Base-by-base conservation (phyloP, 2,329 filamentous ascomycete genomes). In the Aspergillus pseudotamarii region DNA sequence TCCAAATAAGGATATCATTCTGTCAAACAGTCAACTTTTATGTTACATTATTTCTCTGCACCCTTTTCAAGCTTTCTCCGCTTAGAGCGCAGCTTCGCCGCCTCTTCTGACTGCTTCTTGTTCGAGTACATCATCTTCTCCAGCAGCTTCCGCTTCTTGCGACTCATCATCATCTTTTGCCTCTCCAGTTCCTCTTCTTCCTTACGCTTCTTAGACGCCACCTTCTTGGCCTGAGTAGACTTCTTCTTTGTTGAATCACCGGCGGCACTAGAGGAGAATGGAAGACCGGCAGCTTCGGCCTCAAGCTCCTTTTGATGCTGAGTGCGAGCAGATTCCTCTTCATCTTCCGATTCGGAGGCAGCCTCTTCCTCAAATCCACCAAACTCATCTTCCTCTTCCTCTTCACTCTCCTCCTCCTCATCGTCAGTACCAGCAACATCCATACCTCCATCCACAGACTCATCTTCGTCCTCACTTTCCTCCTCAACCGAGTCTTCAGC, bases 91-190 rank as follows among this genome's bases (percentile, higher is more conserved):
- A 99, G 82, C 81, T 90, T 91, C 83, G 94, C 91, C 55, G 94
- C 92, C 82, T 97, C 93, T 30, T 89, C 91, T 70, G 94, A 94
- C 84, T 93, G 92, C 86, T 95, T 94, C 81, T 90, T 94, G 80
- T 97, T 97, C 66, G 89, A 93, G 81, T 96, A 96, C 75, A 93
- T 86, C 92, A 99, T 99, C 84, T 97, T 95, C 84, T 98, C 95
- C 70, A 94, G 91, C 73, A 97, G 83, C 88, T 97, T 97, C 73
- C 95, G 86, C 89, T 98, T 99, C 87, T 96, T 95, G 80, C 96
- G 92, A 79, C 91, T 92, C 84, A 98, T 89, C 95, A 99, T 99
- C 83, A 96, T 95, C 88, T 97, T 97, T 77, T 92, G 90, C 66
- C 94, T 86, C 79, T 97, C 93, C 63, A 96, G 80, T 72, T 98